Evolutionary conservation across 176 grass and related monocot genomes (phyloP).

Genomic region (Alloteropsis semialata): DNA sequence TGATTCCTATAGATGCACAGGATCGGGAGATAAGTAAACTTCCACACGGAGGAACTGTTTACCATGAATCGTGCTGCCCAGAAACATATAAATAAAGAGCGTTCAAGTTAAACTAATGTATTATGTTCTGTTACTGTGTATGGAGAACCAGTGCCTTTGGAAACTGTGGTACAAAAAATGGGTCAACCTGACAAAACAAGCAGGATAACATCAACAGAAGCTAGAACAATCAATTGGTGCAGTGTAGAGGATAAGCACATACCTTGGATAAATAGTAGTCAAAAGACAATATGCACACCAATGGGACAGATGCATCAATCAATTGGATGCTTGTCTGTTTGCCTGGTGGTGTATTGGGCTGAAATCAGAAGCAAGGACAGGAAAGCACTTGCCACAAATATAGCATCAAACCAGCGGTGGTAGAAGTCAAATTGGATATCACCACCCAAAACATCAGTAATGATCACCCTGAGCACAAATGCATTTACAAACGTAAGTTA

Average conservation of each 20-base stretch:
- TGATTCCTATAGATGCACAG: not conserved
- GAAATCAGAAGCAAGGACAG: conserved; percentile 90
- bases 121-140: conserved; percentile 39
- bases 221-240: not conserved
- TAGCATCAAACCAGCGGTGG: conserved; percentile 97
- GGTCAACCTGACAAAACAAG: conserved; percentile 42
- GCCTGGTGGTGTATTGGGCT: conserved; percentile 84
- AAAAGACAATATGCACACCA: conserved; percentile 55
- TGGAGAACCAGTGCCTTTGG: conserved; percentile 25
- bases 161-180: conserved; percentile 28
- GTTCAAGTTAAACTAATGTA: conserved; percentile 42
- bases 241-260: not conserved
- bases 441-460: conserved; percentile 92
- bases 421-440: conserved; percentile 99
- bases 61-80: not conserved
- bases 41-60: conserved; percentile 9
- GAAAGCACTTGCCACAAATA: conserved; percentile 94
- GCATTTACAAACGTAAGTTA: conserved; percentile 19
- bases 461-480: conserved; percentile 69
- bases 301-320: conserved; percentile 53
- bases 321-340: conserved; percentile 95
- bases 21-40: not conserved
- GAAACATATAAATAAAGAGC: not conserved
- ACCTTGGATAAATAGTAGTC: conserved; percentile 45
- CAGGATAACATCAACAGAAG: conserved; percentile 13